Evolutionary conservation across 768 basidiomycete species (phyloP).

Genomic region (Daedaleopsis nitida): DNA sequence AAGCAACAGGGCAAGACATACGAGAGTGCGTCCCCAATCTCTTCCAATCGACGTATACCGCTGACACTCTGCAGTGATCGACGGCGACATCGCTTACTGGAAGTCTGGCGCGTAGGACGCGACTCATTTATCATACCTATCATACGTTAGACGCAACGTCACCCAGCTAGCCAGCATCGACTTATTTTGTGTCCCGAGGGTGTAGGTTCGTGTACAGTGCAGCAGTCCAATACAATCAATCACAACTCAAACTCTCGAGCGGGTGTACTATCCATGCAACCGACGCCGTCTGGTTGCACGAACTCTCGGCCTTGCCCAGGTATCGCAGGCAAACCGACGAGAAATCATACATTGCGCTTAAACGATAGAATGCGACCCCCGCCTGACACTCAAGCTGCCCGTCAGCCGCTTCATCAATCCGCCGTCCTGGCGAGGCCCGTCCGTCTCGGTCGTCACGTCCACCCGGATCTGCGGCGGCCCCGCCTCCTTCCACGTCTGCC

Average conservation of each 20-base stretch:
- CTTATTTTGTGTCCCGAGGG: neutral
- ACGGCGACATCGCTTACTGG: slow-evolving; percentile 94
- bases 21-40: slow-evolving; percentile 63
- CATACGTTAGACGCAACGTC: neutral
- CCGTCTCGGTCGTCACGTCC: neutral
- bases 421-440: neutral
- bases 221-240: neutral
- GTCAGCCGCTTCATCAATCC: too few species aligned
- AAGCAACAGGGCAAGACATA: slow-evolving; percentile 97
- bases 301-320: too few species aligned
- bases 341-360: too few species aligned
- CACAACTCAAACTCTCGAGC: neutral
- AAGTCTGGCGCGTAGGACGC: slow-evolving; percentile 50
- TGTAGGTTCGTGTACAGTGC: neutral
- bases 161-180: neutral
- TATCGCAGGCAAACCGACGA: too few species aligned
- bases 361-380: too few species aligned
- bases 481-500: neutral
- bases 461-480: neutral
- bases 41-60: neutral
- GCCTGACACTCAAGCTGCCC: too few species aligned
- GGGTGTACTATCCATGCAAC: too few species aligned
- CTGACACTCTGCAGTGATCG: slow-evolving; percentile 56
- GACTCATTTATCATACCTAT: neutral
- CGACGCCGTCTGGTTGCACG: too few species aligned